These are phyloP conservation scores for Diaporthe destruens DNA, from an alignment of 2,329 filamentous ascomycete genomes.

Conservation along the genomic window DNA sequence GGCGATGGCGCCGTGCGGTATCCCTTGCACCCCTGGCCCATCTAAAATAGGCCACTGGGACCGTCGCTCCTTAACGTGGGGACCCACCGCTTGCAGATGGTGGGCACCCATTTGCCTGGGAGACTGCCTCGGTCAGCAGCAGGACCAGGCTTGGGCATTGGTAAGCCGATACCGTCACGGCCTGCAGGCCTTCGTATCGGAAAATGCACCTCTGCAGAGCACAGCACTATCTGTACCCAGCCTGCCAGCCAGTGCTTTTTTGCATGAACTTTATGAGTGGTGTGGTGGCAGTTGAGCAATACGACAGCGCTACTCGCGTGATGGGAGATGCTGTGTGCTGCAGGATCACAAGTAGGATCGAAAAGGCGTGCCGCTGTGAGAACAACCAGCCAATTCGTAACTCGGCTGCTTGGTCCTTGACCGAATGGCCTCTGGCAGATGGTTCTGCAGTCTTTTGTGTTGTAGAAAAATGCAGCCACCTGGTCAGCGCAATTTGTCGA, in stretches of 20 bases:
- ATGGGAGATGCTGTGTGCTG: background rate
- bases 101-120: background rate
- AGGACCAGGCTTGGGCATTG: background rate
- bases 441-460: slow-evolving; percentile 9
- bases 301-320: slow-evolving; percentile 6
- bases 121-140: background rate
- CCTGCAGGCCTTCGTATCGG: slow-evolving; percentile 36
- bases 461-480: slow-evolving; percentile 3
- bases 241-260: background rate
- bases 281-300: slow-evolving; percentile 26
- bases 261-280: slow-evolving; percentile 24
- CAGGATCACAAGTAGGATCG: slow-evolving; percentile 21
- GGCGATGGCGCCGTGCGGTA: slow-evolving; percentile 32
- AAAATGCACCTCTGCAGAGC: slow-evolving; percentile 24
- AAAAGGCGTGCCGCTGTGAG: background rate
- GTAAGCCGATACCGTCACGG: slow-evolving; percentile 31
- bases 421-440: background rate
- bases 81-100: slow-evolving; percentile 17
- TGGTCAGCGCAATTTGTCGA: background rate
- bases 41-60: slow-evolving; percentile 37
- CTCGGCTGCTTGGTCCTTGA: too few relatives aligned
- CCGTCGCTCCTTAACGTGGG: slow-evolving; percentile 36
- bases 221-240: slow-evolving; percentile 8
- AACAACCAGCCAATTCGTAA: too few relatives aligned
- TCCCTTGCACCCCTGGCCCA: slow-evolving; percentile 17